Conservation (phyloP, 768 basidiomycete genomes). For the Lentinula lateritia region DNA sequence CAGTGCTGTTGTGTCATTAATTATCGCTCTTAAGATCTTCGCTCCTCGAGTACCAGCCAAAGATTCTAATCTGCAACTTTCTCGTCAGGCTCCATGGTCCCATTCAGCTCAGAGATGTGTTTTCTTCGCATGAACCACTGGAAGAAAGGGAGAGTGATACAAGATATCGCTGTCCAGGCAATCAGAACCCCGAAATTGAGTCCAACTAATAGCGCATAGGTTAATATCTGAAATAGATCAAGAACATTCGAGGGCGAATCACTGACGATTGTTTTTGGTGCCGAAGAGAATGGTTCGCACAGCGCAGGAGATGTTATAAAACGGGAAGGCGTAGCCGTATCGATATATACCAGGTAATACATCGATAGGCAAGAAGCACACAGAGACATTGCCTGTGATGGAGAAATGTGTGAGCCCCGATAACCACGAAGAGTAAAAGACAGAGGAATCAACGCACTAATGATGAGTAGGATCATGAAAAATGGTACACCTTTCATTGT, state of each 20-base stretch:
- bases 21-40: too few relatives aligned
- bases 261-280: slow-evolving; percentile 55
- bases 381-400: slow-evolving; percentile 49
- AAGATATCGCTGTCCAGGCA: slow-evolving; percentile 12
- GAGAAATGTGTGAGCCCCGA: not conserved
- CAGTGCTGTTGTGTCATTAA: too few relatives aligned
- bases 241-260: not conserved
- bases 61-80: not conserved
- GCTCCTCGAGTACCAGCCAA: too few relatives aligned
- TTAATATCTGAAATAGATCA: not conserved
- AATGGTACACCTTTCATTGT: slow-evolving; percentile 47
- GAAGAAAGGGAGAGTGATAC: slow-evolving; percentile 4
- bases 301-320: slow-evolving; percentile 63
- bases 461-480: slow-evolving; percentile 64
- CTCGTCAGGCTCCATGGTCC: slow-evolving; percentile 1
- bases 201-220: slow-evolving; percentile 37
- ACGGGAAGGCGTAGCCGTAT: slow-evolving; percentile 68
- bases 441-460: slow-evolving; percentile 31
- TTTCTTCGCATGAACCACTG: slow-evolving; percentile 6
- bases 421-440: not conserved
- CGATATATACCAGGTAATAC: slow-evolving; percentile 51
- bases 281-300: slow-evolving; percentile 60
- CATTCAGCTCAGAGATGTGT: slow-evolving; percentile 4
- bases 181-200: slow-evolving; percentile 57
- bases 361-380: slow-evolving; percentile 52